These are phyloP conservation scores for Arthrocladium fulminans DNA, from an alignment of 2,329 filamentous ascomycete species.

Conservation along the genomic window DNA sequence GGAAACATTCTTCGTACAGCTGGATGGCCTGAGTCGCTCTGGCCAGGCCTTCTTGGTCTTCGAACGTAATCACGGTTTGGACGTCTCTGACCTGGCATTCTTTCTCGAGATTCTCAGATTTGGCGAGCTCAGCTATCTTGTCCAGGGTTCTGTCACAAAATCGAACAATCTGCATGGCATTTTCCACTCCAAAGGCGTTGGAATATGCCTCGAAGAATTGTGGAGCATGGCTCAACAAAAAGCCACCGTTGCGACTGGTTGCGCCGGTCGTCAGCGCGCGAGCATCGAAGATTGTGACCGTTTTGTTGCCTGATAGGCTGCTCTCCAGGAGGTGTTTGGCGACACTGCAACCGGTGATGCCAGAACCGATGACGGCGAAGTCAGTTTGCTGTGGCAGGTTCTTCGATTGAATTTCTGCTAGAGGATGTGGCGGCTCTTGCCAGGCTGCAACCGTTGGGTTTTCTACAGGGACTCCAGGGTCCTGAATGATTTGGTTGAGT, in stretches of 20 bases:
- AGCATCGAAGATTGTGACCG: conserved; percentile 28
- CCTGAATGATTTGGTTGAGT: too few species aligned
- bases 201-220: too few species aligned
- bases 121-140: too few species aligned
- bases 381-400: conserved; percentile 21
- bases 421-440: conserved; percentile 22
- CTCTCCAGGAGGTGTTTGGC: conserved; percentile 25
- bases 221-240: conserved; percentile 27
- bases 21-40: too few species aligned
- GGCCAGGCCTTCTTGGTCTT: too few species aligned
- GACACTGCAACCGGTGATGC: conserved; percentile 28
- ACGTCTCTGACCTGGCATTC: too few species aligned
- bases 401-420: conserved; percentile 15
- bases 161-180: too few species aligned
- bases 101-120: too few species aligned
- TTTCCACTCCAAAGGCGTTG: too few species aligned
- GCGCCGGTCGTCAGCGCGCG: conserved; percentile 28
- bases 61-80: too few species aligned
- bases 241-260: conserved; percentile 31
- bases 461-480: conserved; percentile 29
- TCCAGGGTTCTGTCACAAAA: too few species aligned
- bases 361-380: conserved; percentile 29
- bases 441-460: conserved; percentile 31
- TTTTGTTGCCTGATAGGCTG: conserved; percentile 14
- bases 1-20: too few species aligned